A percentile compares a stretch with the other conserved stretches of the same genome.
These are phyloP conservation scores for Aspergillus texensis DNA, from an alignment of 2,329 filamentous ascomycete species.

Conservation along the genomic window DNA sequence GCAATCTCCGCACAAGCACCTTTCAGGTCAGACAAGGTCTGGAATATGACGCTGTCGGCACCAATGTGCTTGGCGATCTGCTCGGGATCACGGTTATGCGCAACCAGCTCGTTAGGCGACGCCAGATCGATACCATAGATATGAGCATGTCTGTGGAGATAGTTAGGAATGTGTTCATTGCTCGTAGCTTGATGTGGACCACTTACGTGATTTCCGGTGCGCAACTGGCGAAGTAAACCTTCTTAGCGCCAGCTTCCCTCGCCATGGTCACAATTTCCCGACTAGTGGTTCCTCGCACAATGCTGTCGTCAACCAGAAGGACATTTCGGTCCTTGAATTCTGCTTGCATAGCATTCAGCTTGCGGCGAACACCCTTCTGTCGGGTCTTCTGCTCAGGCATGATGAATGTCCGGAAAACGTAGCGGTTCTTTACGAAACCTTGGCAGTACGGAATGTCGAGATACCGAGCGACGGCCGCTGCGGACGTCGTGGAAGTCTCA, in stretches of 20 bases:
- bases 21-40: conserved; percentile 77
- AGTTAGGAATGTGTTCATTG: conserved; percentile 10
- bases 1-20: conserved; percentile 74
- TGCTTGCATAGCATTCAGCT: conserved; percentile 81
- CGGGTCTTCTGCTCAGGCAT: conserved; percentile 80
- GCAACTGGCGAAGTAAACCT: conserved; percentile 81
- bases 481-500: conserved; percentile 80
- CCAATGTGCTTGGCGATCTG: conserved; percentile 70
- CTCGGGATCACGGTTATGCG: conserved; percentile 64
- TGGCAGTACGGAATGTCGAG: conserved; percentile 77
- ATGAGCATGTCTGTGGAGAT: conserved; percentile 65
- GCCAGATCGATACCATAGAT: conserved; percentile 83
- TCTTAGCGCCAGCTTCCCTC: conserved; percentile 77
- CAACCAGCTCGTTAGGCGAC: conserved; percentile 70
- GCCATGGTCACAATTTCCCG: conserved; percentile 83
- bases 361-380: conserved; percentile 84
- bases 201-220: conserved; percentile 72
- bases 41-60: conserved; percentile 76
- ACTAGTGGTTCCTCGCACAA: conserved; percentile 83
- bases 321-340: conserved; percentile 84
- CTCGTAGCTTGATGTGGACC: background rate
- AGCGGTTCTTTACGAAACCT: conserved; percentile 87
- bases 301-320: conserved; percentile 83
- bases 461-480: conserved; percentile 72
- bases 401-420: conserved; percentile 86